Evolutionary conservation across 441 rosid species (phyloP), one percentile per base, ranked within the genome.

Genomic region (Raphanus hybrid): DNA sequence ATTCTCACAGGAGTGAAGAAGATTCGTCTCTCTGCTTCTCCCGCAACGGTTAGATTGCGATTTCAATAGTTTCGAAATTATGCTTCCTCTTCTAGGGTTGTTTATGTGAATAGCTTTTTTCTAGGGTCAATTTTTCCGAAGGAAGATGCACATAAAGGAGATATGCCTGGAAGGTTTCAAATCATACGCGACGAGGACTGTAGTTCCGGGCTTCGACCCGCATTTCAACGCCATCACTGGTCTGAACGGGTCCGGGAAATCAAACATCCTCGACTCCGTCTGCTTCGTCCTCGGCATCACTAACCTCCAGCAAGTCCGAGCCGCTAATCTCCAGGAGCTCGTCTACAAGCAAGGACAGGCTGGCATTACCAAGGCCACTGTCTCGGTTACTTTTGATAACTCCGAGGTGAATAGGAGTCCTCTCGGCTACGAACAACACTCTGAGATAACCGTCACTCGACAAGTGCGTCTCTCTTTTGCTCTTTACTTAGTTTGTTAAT

Each of bases 301-400:
- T 39, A 93, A 96, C 82, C 86, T 96, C 84, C 98, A 93, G 83
- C 99, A 96, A 74, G 99, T 96, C 69, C 96, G 98, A 35, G 99
- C 99, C 34, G 85, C 98, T 1, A 96, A 92, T 80, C 92, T 96
- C 10, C 99, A 96, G 78, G 98, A 96, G 90, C 93, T 93, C 41
- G 99, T 96, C 3, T 96, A 96, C 85, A 96, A 96, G 88, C 99
- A 96, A 85, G 99, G 99, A 2, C 98, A 96, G 82, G 99, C 99
- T 48, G 99, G 99, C 67, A 92, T 96, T 50, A 93, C 99, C 1
- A 96, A 93, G 61, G 97, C 98, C 3, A 96, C 99, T 0, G 99
- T 96, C 1, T 93, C 97, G 0, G 82, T 96, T 27, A 87, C 93
- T 35, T 96, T 93, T 16, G 98, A 93, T 70, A 96, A 96, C 60